Evolutionary conservation across 768 basidiomycete genomes (phyloP).

Genomic region (Chalciporus chontae): DNA sequence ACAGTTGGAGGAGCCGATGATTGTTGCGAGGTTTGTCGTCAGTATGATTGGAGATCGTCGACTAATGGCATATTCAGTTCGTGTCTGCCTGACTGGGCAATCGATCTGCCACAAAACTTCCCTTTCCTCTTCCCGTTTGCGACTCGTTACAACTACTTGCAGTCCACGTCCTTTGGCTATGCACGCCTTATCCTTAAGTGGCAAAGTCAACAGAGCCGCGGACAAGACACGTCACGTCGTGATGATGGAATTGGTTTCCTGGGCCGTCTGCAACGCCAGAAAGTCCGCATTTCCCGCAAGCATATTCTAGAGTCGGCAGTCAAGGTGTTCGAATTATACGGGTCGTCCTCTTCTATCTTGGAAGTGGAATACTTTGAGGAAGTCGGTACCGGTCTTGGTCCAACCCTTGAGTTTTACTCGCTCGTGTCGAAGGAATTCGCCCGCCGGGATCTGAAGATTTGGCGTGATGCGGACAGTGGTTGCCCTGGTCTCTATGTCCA

Average conservation of each 20-base stretch:
- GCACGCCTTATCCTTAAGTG: conserved; percentile 92
- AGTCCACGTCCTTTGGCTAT: conserved; percentile 97
- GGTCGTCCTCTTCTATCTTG: conserved; percentile 87
- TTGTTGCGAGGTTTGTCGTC: conserved; percentile 81
- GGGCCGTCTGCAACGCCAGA: conserved; percentile 89
- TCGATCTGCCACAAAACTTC: conserved; percentile 94
- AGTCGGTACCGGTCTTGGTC: conserved; percentile 95
- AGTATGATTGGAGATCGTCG: not conserved
- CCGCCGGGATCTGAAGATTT: conserved; percentile 79
- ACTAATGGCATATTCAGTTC: conserved; percentile 48
- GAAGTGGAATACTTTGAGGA: conserved; percentile 99
- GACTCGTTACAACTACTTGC: conserved; percentile 94
- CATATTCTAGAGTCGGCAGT: conserved; percentile 94
- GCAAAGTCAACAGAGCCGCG: conserved; percentile 83
- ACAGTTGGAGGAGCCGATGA: conserved; percentile 97
- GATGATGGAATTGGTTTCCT: conserved; percentile 92
- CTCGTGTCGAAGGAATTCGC: conserved; percentile 95
- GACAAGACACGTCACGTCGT: conserved; percentile 74
- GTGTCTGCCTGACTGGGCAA: conserved; percentile 95
- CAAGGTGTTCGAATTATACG: conserved; percentile 96
- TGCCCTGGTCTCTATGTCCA: conserved; percentile 69
- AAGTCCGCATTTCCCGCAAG: conserved; percentile 93
- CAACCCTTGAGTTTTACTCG: conserved; percentile 98
- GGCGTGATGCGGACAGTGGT: conserved; percentile 79
- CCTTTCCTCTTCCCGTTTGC: conserved; percentile 99